Percentiles rank a stretch among this genome's conserved stretches.
Evolutionary conservation across 2,329 filamentous ascomycete genomes (phyloP).

Genomic region (Aspergillus amoenus): DNA sequence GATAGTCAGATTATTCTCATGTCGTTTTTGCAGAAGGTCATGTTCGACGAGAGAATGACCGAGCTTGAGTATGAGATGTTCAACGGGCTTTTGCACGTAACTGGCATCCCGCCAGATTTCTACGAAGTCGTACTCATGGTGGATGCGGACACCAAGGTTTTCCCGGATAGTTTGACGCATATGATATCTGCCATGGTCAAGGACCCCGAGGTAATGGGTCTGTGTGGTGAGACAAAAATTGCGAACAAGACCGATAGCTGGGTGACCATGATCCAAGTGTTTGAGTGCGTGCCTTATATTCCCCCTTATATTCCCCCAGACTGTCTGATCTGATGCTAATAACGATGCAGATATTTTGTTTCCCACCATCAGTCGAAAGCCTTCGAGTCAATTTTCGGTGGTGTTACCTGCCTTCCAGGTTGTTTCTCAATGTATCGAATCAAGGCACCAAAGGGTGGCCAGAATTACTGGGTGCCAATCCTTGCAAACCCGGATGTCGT

Average conservation of each 20-base stretch:
- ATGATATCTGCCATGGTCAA: slow-evolving; percentile 99
- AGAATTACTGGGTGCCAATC: slow-evolving; percentile 99
- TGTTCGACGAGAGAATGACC: slow-evolving; percentile 99
- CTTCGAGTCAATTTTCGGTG: slow-evolving; percentile 97
- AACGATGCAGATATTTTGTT: slow-evolving; percentile 72
- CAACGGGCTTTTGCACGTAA: slow-evolving; percentile 98
- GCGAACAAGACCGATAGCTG: slow-evolving; percentile 94
- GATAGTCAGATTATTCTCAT: slow-evolving; percentile 99
- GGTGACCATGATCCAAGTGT: slow-evolving; percentile 98
- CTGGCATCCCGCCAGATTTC: slow-evolving; percentile 95
- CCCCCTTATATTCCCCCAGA: neutral
- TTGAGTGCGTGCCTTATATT: slow-evolving; percentile 60
- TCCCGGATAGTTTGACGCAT: slow-evolving; percentile 96
- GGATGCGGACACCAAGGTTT: slow-evolving; percentile 98
- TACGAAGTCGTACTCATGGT: slow-evolving; percentile 99
- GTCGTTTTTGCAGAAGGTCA: slow-evolving; percentile 99
- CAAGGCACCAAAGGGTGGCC: slow-evolving; percentile 95
- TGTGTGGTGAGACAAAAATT: slow-evolving; percentile 99
- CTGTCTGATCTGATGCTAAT: neutral
- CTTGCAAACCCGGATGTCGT: slow-evolving; percentile 97
- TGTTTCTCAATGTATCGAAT: slow-evolving; percentile 99
- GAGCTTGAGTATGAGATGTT: slow-evolving; percentile 99
- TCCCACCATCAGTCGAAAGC: slow-evolving; percentile 96
- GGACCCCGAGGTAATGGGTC: slow-evolving; percentile 97
- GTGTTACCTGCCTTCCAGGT: slow-evolving; percentile 96